Evolutionary conservation across 306 rosid species (phyloP).

Genomic region (Macrotyloma uniflorum): DNA sequence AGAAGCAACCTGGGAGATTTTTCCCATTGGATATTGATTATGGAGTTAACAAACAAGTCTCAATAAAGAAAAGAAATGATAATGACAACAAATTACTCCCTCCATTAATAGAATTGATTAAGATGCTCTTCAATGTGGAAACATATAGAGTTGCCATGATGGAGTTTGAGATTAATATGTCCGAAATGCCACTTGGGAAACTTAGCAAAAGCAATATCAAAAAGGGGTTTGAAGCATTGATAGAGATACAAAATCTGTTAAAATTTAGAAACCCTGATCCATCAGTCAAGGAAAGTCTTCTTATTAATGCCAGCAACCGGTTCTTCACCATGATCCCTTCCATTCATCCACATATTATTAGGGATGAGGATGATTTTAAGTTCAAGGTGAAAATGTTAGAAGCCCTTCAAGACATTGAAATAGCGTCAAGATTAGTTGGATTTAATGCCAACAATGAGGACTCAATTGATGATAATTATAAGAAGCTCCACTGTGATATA

Average conservation of each 20-base stretch:
- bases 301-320: conserved; percentile 94
- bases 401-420: conserved; percentile 98
- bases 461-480: conserved; percentile 90
- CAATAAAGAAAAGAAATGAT: conserved; percentile 54
- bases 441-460: conserved; percentile 77
- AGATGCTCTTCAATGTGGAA: conserved; percentile 92
- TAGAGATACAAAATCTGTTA: conserved; percentile 88
- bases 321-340: conserved; percentile 97
- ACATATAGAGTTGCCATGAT: conserved; percentile 99
- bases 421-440: conserved; percentile 96
- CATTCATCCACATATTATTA: conserved; percentile 84
- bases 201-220: conserved; percentile 89
- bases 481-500: conserved; percentile 78
- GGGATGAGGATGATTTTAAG: conserved; percentile 86
- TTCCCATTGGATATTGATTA: conserved; percentile 96
- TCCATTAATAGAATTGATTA: conserved; percentile 80
- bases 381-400: conserved; percentile 99
- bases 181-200: conserved; percentile 98
- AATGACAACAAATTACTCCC: conserved; percentile 67
- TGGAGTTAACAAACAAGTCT: conserved; percentile 75
- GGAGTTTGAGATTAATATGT: conserved; percentile 97
- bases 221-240: conserved; percentile 95
- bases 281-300: conserved; percentile 78
- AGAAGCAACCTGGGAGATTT: conserved; percentile 95
- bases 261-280: conserved; percentile 44